These are phyloP conservation scores for Metrosideros polymorpha DNA, from an alignment of 441 rosid species.

Conservation along the genomic window DNA sequence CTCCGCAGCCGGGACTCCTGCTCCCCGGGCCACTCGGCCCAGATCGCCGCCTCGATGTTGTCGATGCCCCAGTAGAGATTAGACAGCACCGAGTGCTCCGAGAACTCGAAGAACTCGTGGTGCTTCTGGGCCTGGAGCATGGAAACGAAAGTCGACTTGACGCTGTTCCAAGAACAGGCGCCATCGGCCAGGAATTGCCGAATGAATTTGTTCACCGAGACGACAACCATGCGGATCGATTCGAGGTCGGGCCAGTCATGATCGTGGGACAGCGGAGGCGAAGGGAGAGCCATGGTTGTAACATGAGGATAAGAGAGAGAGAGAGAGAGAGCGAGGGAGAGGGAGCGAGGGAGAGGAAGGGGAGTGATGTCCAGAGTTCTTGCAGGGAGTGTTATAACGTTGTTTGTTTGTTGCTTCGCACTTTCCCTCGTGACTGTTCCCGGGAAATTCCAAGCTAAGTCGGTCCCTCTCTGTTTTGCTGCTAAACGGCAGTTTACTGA, in stretches of 20 bases:
- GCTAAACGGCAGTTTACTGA: constrained; percentile 17
- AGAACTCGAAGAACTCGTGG: constrained; percentile 43
- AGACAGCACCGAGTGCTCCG: constrained; percentile 59
- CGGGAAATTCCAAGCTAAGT: constrained; percentile 11
- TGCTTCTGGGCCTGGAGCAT: constrained; percentile 30
- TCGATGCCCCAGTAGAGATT: constrained; percentile 79
- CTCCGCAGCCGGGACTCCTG: constrained; percentile 21
- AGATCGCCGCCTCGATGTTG: constrained; percentile 46
- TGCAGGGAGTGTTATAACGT: background rate
- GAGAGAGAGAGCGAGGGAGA: background rate
- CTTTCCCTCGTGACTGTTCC: constrained; percentile 28
- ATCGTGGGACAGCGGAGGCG: constrained; percentile 11
- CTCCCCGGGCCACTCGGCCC: constrained; percentile 24
- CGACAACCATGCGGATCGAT: constrained; percentile 25
- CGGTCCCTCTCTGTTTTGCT: constrained; percentile 17
- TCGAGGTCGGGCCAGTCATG: constrained; percentile 30
- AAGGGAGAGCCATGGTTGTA: constrained; percentile 9
- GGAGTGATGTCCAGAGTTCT: background rate
- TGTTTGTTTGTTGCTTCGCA: background rate
- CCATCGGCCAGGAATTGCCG: constrained; percentile 15
- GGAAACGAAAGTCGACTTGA: constrained; percentile 37
- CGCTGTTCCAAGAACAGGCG: constrained; percentile 20
- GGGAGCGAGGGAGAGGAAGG: background rate
- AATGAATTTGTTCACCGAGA: constrained; percentile 37
- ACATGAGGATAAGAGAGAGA: background rate